Evolutionary conservation across 2,329 filamentous ascomycete species (phyloP).

Genomic region (Westerdykella sp.): DNA sequence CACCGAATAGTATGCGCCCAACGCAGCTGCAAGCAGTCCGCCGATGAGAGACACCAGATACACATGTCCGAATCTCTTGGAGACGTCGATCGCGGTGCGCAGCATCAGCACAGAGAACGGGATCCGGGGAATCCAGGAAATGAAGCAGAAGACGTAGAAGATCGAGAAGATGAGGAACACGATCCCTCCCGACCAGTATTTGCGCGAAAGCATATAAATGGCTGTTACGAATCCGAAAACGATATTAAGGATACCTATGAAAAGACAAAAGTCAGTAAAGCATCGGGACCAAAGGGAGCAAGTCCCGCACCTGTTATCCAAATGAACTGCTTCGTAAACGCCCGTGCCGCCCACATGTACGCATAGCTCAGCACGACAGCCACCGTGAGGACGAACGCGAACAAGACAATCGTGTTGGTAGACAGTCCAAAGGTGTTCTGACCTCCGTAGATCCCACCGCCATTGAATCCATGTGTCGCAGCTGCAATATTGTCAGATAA

Average conservation of each 20-base stretch:
- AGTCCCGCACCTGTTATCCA: slow-evolving; percentile 60
- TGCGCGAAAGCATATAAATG: slow-evolving; percentile 72
- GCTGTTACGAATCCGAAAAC: slow-evolving; percentile 77
- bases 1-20: slow-evolving; percentile 79
- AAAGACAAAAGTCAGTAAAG: background rate
- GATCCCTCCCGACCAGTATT: slow-evolving; percentile 78
- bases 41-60: slow-evolving; percentile 81
- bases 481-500: slow-evolving; percentile 29
- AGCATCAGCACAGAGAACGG: slow-evolving; percentile 90
- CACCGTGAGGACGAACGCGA: slow-evolving; percentile 68
- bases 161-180: slow-evolving; percentile 78
- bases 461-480: slow-evolving; percentile 55
- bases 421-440: slow-evolving; percentile 63
- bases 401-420: slow-evolving; percentile 80
- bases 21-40: slow-evolving; percentile 66
- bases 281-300: slow-evolving; percentile 13
- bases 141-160: slow-evolving; percentile 77
- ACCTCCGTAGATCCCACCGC: slow-evolving; percentile 67
- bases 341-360: slow-evolving; percentile 70
- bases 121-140: slow-evolving; percentile 83
- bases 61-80: slow-evolving; percentile 76
- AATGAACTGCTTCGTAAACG: slow-evolving; percentile 84
- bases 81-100: slow-evolving; percentile 76
- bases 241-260: slow-evolving; percentile 73
- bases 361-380: slow-evolving; percentile 68